phyloP scores from a whole-genome alignment of 192 early-diverging fungal species.

The Linderina pennispora region DNA sequence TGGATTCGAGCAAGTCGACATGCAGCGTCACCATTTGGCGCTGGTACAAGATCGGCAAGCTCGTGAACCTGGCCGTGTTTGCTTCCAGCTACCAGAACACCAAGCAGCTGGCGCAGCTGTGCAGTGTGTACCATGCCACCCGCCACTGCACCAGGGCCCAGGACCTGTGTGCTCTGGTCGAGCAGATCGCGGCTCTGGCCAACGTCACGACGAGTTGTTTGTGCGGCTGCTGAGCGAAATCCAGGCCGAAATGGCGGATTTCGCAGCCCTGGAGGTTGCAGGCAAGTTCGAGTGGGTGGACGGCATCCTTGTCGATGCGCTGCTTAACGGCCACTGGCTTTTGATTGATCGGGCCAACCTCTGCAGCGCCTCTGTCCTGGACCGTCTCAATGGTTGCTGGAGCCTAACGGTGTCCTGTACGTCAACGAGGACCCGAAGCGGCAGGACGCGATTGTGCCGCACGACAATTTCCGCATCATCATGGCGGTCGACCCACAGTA shows the following conservation, averaged over 20 bases:
- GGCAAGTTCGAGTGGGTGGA: conserved; percentile 98
- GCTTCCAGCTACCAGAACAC: conserved; percentile 1
- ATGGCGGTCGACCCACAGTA: conserved; percentile 90
- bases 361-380: conserved; percentile 90
- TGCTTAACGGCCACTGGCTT: conserved; percentile 90
- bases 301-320: conserved; percentile 81
- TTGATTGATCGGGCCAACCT: conserved; percentile 94
- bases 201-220: too few species aligned
- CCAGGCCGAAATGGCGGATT: background rate
- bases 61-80: conserved; percentile 2
- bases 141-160: background rate
- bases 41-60: conserved; percentile 1
- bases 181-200: conserved; percentile 3
- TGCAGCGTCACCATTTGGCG: conserved; percentile 56
- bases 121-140: background rate
- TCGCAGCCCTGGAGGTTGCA: conserved; percentile 40
- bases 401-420: conserved; percentile 79
- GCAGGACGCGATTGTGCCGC: conserved; percentile 60
- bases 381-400: conserved; percentile 93
- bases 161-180: conserved; percentile 6
- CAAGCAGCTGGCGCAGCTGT: background rate
- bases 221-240: background rate
- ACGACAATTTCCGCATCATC: conserved; percentile 89
- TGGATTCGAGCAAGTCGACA: conserved; percentile 95
- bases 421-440: conserved; percentile 83